A percentile compares a stretch with the other conserved stretches of the same genome.
phyloP scores from a whole-genome alignment of 768 basidiomycete species.

The Tricholoma flavovirens region DNA sequence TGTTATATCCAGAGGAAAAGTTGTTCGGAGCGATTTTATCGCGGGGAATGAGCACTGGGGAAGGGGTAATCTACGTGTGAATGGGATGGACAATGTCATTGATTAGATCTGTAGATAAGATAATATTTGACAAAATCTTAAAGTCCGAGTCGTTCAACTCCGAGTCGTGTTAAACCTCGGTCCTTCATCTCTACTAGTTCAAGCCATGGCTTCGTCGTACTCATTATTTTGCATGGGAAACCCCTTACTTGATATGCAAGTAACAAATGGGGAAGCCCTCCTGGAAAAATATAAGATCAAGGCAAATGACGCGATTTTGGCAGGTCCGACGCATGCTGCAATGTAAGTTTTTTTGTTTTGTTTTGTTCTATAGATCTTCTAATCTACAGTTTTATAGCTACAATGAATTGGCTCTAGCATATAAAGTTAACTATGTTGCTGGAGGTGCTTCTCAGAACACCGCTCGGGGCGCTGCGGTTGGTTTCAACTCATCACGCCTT shows the following conservation, averaged over 20 bases:
- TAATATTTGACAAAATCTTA: constrained; percentile 12
- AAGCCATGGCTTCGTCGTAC: constrained; percentile 44
- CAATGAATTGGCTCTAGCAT: constrained; percentile 73
- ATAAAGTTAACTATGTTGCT: constrained; percentile 85
- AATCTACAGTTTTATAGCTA: constrained; percentile 49
- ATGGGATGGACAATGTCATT: constrained; percentile 21
- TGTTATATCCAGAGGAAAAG: constrained; percentile 44
- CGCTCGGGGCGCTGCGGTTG: constrained; percentile 91
- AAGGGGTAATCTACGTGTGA: constrained; percentile 32
- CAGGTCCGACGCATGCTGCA: constrained; percentile 80
- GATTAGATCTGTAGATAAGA: constrained; percentile 28
- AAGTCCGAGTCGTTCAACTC: not conserved
- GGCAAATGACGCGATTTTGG: constrained; percentile 94
- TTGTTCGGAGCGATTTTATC: constrained; percentile 57
- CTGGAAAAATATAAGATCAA: constrained; percentile 88
- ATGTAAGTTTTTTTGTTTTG: constrained; percentile 58
- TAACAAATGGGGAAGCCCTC: constrained; percentile 76
- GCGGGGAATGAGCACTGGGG: constrained; percentile 61
- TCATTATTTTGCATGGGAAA: constrained; percentile 89
- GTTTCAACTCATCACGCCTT: constrained; percentile 21
- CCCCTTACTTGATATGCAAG: constrained; percentile 95
- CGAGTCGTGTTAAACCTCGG: not conserved
- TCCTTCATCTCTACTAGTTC: not conserved
- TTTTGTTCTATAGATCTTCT: not conserved
- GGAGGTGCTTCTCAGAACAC: constrained; percentile 97